A percentile compares a stretch with the other conserved stretches of the same genome.
phyloP scores from a whole-genome alignment of 1,284 basidiomycete species.

The Apiotrichum montevideense region DNA sequence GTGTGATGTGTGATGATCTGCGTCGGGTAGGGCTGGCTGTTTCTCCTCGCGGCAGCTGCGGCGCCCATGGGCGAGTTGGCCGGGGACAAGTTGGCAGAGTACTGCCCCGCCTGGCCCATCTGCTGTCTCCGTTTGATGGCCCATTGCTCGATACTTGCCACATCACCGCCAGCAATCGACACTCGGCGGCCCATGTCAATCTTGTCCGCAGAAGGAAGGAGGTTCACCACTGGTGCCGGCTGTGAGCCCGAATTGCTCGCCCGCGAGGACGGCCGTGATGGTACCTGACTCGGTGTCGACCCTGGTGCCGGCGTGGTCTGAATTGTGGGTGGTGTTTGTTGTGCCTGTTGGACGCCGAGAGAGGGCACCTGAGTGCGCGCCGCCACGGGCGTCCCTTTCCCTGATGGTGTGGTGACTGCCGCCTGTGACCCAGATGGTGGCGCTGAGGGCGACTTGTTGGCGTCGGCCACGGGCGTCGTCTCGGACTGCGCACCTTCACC shows the following conservation, averaged over 20 bases:
- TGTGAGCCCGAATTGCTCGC: background rate
- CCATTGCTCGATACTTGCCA: constrained; percentile 31
- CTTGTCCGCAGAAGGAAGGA: constrained; percentile 11
- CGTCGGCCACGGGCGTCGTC: background rate
- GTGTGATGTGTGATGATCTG: constrained; percentile 10
- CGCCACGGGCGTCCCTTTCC: background rate
- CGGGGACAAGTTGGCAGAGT: background rate
- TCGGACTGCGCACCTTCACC: background rate
- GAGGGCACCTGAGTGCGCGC: background rate
- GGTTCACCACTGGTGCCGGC: background rate
- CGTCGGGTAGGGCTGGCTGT: constrained; percentile 39
- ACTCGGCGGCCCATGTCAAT: constrained; percentile 31
- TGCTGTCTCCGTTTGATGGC: constrained; percentile 15
- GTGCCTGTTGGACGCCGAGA: background rate
- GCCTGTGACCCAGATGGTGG: background rate
- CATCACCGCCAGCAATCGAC: constrained; percentile 35
- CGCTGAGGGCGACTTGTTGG: background rate
- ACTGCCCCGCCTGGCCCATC: background rate
- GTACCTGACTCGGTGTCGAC: background rate
- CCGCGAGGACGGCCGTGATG: constrained; percentile 3
- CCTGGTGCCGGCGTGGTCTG: background rate
- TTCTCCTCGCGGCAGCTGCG: constrained; percentile 30
- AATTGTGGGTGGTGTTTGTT: background rate
- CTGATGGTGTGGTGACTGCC: background rate
- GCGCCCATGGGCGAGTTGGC: constrained; percentile 29